Conservation (phyloP, 106 monocot species). For the Triglochin maritima region DNA sequence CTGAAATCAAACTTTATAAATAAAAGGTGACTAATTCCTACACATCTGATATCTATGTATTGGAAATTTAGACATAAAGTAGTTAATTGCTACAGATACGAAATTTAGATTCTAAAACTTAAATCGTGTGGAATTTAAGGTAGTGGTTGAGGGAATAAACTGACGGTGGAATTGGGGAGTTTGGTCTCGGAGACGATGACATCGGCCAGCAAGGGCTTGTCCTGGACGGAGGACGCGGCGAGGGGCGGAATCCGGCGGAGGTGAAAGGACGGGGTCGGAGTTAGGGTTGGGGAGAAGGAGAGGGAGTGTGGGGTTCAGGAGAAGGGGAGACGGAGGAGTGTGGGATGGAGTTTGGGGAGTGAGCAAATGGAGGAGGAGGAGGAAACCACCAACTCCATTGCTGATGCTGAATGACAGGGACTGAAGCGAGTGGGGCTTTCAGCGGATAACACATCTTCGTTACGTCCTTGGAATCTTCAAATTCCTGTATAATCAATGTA, state of each 20-base stretch:
- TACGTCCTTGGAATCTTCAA: neutral
- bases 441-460: neutral
- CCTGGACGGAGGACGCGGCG: slow-evolving; percentile 12
- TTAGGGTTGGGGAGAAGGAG: neutral
- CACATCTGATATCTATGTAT: neutral
- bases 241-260: neutral
- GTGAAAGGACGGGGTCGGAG: neutral
- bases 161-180: slow-evolving; percentile 61
- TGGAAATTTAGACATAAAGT: too few relatives aligned
- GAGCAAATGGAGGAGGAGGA: neutral
- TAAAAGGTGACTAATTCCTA: neutral
- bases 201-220: slow-evolving; percentile 24
- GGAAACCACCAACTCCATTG: neutral
- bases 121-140: neutral
- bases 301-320: neutral
- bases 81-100: too few relatives aligned
- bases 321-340: neutral
- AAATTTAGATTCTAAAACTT: neutral
- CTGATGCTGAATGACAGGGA: too few relatives aligned
- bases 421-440: neutral
- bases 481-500: too few relatives aligned
- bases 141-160: slow-evolving; percentile 1
- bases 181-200: slow-evolving; percentile 54
- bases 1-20: neutral
- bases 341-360: neutral